These are phyloP conservation scores for Trichosanthes cucumerina DNA, from an alignment of 306 rosid genomes.

Conservation along the genomic window DNA sequence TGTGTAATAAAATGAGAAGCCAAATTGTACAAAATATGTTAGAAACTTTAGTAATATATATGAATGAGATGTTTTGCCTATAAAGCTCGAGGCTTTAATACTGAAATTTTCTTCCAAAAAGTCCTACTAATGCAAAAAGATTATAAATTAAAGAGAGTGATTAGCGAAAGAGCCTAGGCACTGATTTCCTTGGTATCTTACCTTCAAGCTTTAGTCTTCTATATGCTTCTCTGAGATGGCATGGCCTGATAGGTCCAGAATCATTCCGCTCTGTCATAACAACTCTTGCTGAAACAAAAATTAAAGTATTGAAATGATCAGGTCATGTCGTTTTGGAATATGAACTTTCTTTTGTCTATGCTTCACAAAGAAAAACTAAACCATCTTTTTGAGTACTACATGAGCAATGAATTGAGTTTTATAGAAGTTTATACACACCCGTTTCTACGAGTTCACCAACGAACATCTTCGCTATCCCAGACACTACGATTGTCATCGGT, in stretches of 20 bases:
- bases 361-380: neutral
- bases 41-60: neutral
- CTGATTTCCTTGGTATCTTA: slow-evolving; percentile 67
- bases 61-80: neutral
- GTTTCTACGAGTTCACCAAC: slow-evolving; percentile 93
- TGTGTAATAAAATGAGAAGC: neutral
- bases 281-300: slow-evolving; percentile 46
- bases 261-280: slow-evolving; percentile 81
- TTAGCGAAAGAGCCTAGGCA: slow-evolving; percentile 55
- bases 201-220: slow-evolving; percentile 88
- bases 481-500: slow-evolving; percentile 86
- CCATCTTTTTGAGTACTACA: neutral
- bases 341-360: neutral
- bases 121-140: neutral
- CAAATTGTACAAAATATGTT: neutral
- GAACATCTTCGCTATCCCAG: slow-evolving; percentile 86
- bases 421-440: slow-evolving; percentile 25
- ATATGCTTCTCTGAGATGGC: slow-evolving; percentile 87
- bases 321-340: neutral
- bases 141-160: neutral
- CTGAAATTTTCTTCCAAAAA: neutral
- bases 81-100: neutral
- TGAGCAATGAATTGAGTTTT: neutral
- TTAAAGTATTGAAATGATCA: neutral
- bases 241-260: slow-evolving; percentile 86